Evolutionary conservation across 345 rosid genomes (phyloP), one percentile per base, ranked within the genome.

Genomic region (Citrus medica): DNA sequence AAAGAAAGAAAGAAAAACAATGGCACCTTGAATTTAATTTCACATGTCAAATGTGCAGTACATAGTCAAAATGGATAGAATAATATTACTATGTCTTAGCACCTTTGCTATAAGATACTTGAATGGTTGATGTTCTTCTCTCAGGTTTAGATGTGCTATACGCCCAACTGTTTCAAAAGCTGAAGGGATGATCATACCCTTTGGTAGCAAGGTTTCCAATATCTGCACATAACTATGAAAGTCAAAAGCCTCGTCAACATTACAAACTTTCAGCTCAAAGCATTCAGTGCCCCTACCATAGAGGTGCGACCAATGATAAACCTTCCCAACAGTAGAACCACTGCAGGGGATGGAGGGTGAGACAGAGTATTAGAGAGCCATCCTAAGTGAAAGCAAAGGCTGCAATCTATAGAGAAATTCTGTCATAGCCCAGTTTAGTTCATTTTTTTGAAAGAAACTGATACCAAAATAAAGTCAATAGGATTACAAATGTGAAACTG

Each of bases 151-250:
- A 75, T 95, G 98, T 12, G 93, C 98, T 80, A 93, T 90, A 76
- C 92, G 98, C 62, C 99, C 98, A 35, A 92, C 90, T 75, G 89
- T 89, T 82, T 92, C 97, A 90, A 95, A 95, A 74, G 98, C 89
- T n/a, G 98, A 92, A 79, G 98, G 98, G 76, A 88, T 69, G 68
- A 91, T 82, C 88, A 87, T 78, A 85, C 90, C 93, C 38, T 87
- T 81, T 3, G 99, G 99, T 2, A 95, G 83, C 82, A 95, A 74
- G 75, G 89, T 88, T 86, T 91, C 97, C 89, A 95, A 90, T 69
- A 95, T 76, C 98, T 95, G 89, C 83, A 82, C 71, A 3, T 63
- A 79, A 67, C 16, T 35, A 67, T 63, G 63, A 28, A 48, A 28
- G 60, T 80, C 62, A 76, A 37, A 68, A 63, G 33, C 58, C 46